A percentile compares a stretch with the other conserved stretches of the same genome.
Conservation (phyloP, 257 asterid species). For the Nicotiana obtusifolia region DNA sequence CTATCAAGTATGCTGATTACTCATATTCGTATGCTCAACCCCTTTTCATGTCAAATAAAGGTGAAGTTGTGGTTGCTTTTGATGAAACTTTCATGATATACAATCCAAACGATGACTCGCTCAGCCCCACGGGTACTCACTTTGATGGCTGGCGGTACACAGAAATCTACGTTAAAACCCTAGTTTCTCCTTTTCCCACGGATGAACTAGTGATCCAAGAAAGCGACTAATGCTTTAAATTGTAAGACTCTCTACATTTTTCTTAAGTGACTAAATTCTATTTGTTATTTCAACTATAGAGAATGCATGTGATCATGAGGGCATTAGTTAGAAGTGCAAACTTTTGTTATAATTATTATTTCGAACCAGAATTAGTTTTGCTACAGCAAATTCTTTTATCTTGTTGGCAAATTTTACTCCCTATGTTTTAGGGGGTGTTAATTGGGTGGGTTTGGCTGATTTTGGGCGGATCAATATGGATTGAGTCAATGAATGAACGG, state of each 20-base stretch:
- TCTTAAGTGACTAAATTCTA: not conserved
- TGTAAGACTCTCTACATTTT: not conserved
- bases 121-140: conserved; percentile 16
- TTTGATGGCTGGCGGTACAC: not conserved
- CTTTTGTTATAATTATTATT: not conserved
- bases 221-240: too few relatives aligned
- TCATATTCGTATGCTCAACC: conserved; percentile 8
- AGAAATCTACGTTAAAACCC: conserved; percentile 32
- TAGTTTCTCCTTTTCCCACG: conserved; percentile 19
- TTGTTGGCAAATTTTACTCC: not conserved
- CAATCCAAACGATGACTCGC: conserved; percentile 19
- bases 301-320: not conserved
- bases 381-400: not conserved
- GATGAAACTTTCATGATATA: conserved; percentile 22
- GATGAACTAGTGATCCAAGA: not conserved
- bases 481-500: too few relatives aligned
- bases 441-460: too few relatives aligned
- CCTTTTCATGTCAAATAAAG: conserved; percentile 28
- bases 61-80: conserved; percentile 32
- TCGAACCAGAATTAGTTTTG: not conserved
- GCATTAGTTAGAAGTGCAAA: not conserved
- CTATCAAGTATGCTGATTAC: conserved; percentile 21
- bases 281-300: not conserved
- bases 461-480: too few relatives aligned
- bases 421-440: too few relatives aligned